A percentile compares a stretch with the other conserved stretches of the same genome.
Evolutionary conservation across 2,329 filamentous ascomycete species (phyloP).

Genomic region (Xylariaceae sp.): DNA sequence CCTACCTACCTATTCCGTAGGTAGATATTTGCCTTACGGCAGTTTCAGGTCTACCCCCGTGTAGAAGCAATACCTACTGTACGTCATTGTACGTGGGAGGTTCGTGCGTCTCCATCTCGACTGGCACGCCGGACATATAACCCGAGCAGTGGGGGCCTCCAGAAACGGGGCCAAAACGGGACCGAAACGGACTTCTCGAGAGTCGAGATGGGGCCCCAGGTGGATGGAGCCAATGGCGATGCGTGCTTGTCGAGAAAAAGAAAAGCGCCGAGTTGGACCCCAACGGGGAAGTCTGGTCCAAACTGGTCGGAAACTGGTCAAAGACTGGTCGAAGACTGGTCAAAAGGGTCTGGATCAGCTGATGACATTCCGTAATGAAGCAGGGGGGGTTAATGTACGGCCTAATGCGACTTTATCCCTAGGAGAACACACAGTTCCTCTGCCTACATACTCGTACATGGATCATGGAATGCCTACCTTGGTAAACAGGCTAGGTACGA

Average conservation of each 20-base stretch:
- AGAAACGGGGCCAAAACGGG: neutral
- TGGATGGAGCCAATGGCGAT: neutral
- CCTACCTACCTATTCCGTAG: no score
- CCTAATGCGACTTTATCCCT: neutral
- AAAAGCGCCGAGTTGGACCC: neutral
- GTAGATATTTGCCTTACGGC: neutral
- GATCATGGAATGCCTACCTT: no score
- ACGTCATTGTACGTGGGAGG: neutral
- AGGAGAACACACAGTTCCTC: neutral
- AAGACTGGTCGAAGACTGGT: neutral
- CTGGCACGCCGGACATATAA: neutral
- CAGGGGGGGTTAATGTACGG: neutral
- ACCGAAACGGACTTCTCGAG: no score
- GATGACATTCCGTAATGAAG: neutral
- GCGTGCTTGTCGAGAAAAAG: neutral
- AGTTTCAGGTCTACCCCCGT: neutral
- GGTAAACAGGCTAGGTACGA: neutral
- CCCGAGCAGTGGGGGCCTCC: neutral
- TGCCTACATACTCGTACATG: no score
- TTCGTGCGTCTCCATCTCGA: neutral
- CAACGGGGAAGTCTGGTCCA: neutral
- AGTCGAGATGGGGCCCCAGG: neutral
- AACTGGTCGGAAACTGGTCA: neutral
- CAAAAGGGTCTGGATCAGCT: neutral
- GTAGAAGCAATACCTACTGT: neutral